phyloP scores from a whole-genome alignment of 2,329 filamentous ascomycete species.

The Stachybotrys chartarum region DNA sequence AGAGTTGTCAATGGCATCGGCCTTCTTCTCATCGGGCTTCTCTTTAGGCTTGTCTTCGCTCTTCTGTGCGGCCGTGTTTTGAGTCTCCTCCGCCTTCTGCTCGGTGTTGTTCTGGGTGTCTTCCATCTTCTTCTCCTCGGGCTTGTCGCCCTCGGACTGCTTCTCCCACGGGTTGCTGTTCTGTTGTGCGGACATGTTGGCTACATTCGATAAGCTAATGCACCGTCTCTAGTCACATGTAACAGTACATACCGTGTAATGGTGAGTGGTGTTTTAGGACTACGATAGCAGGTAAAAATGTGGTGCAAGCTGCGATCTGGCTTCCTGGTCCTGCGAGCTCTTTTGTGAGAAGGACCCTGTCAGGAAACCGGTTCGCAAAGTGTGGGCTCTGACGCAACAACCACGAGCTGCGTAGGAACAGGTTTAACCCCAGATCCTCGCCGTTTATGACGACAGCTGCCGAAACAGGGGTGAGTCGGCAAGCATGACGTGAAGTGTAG shows the following conservation, averaged over 20 bases:
- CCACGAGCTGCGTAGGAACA: neutral
- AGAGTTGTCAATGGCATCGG: neutral
- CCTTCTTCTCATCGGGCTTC: constrained; percentile 5
- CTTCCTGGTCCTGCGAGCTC: neutral
- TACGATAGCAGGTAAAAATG: neutral
- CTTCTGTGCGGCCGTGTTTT: constrained; percentile 3
- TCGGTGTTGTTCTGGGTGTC: constrained; percentile 4
- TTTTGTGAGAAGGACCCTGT: neutral
- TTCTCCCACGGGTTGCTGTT: neutral
- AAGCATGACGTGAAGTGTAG: neutral
- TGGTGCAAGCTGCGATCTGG: neutral
- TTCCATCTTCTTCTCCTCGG: neutral
- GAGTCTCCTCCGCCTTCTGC: neutral
- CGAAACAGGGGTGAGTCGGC: neutral
- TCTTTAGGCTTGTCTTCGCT: neutral
- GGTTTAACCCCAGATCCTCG: neutral
- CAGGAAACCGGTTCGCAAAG: neutral
- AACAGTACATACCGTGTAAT: no score
- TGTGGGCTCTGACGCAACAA: neutral
- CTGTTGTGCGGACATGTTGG: neutral
- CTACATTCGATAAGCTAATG: neutral
- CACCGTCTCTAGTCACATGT: neutral
- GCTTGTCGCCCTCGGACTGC: neutral
- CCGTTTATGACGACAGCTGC: neutral
- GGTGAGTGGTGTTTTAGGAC: neutral